Base-by-base conservation (phyloP, 495 filamentous ascomycete species). In the Annulohypoxylon stygium region DNA sequence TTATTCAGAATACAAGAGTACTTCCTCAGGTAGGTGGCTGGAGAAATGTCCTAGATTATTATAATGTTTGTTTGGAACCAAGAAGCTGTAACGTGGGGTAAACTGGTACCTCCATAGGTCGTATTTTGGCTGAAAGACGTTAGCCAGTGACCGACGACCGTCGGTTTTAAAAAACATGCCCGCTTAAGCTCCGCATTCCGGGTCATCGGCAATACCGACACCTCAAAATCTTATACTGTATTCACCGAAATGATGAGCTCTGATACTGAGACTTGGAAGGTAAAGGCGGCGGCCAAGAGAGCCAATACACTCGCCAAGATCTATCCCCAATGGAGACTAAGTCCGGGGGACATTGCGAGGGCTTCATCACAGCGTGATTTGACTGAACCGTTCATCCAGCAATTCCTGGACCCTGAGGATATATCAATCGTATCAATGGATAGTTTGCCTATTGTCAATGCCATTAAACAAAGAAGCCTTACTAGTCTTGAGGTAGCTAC, bases 401-500 rank as follows among this genome's bases (percentile, higher is more conserved):
- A 59, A 10, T 81, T 78, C n/a, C 75, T 84, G 0, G 50, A 67
- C 1, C 39, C 58, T 2, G 23, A 65, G 3, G 74, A 77, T 0
- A 47, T 70, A 6, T 59, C 58, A 6, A 76, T 79, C 59, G 59
- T 75, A 14, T 60, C 45, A 0, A 67, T 25, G 41, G 71, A 78
- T 3, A 73, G 69, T 16, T 34, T 70, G 11, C 61, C 67, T 0
- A 41, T 81, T 2, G 66, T 76, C 2, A 59, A 68, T 3, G 70
- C 67, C 11, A 69, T 84, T 23, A 69, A 54, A 9, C 12, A 54
- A 11, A 74, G 66, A 1, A 55, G 53, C 2, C 53, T 73, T 12
- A 77, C 74, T 0, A 75, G 85, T 1, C 55, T 83, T 16, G 78
- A 80, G 10, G 84, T 90, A 23, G 72, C 77, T 7, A 74, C 63